Evolutionary conservation across 2,329 filamentous ascomycete species (phyloP).

Genomic region (Acephala macrosclerotiorum): DNA sequence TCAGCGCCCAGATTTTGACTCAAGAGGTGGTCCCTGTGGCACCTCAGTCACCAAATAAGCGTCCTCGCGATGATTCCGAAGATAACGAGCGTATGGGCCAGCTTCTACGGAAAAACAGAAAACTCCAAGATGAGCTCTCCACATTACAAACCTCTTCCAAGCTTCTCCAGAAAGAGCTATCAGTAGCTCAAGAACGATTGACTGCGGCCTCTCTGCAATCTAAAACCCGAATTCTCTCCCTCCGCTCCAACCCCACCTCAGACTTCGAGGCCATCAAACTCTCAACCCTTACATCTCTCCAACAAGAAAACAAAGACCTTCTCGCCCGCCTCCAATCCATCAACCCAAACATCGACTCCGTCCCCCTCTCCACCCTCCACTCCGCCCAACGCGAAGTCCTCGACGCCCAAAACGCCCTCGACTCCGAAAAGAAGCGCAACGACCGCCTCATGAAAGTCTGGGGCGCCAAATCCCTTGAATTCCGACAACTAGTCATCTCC

Average conservation of each 20-base stretch:
- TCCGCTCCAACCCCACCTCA: conserved; percentile 91
- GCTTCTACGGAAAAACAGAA: conserved; percentile 85
- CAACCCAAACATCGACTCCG: conserved; percentile 46
- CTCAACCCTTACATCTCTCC: conserved; percentile 77
- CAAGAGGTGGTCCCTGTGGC: conserved; percentile 57
- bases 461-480: conserved; percentile 89
- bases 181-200: conserved; percentile 77
- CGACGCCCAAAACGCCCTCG: conserved; percentile 72
- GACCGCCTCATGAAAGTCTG: conserved; percentile 91
- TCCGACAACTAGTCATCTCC: conserved; percentile 92
- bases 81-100: conserved; percentile 78
- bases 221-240: conserved; percentile 81
- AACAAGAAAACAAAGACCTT: conserved; percentile 84
- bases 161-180: conserved; percentile 77
- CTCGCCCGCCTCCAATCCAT: conserved; percentile 70
- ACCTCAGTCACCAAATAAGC: conserved; percentile 65
- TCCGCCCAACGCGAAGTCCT: conserved; percentile 78
- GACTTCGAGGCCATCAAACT: conserved; percentile 86
- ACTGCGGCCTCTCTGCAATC: conserved; percentile 69
- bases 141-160: conserved; percentile 73
- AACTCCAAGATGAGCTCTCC: conserved; percentile 79
- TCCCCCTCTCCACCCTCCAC: conserved; percentile 80
- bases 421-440: conserved; percentile 82
- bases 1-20: conserved; percentile 77
- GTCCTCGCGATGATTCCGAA: conserved; percentile 62